Evolutionary conservation across 805 yeast species (phyloP), one percentile per base, ranked within the genome.

Genomic region (Zygosaccharomyces lentus): DNA sequence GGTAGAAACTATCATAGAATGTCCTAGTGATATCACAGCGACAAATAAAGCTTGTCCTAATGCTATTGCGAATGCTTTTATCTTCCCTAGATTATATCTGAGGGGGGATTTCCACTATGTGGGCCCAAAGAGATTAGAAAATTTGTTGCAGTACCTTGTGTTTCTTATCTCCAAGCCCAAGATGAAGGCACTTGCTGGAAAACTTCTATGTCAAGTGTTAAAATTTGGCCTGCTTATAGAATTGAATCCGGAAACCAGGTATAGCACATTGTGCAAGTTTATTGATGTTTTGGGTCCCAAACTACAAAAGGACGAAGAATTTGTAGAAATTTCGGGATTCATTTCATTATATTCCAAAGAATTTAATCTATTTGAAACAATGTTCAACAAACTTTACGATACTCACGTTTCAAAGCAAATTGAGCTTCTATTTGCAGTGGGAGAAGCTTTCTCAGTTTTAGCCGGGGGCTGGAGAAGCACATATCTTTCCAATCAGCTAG

Each of bases 391-490:
- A 1, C 56, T 88, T 1, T 80, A 73, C 54, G 82, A 77, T 3
- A 73, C 85, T 0, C 81, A 84, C 59, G 62, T 59, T 4, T 76
- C 88, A 0, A 87, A 84, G 51, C 87, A 85, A 49, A 70, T 80
- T n/a, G 97, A 91, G 49, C 77, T 72, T 41, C 66, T 84, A 16
- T 87, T 91, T 53, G 74, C 88, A 0, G 75, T 82, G 38, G 97
- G 98, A 43, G 98, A 91, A 60, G 89, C 96, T 0, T 65, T 90
- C 15, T 73, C 86, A 21, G 71, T 87, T 10, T 57, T 84, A 4
- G 82, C 87, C 0, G 74, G 80, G 15, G 96, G 96, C 0, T 84
- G 95, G 93, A 62, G 73, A 2, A 82, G 96, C 1, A 71, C 68
- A 24, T 71, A 74, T 10, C 64, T 88, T 52, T 58, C 61, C 23